Conservation (phyloP, 2,329 filamentous ascomycete species). For the Penicillium fuscoglaucum region DNA sequence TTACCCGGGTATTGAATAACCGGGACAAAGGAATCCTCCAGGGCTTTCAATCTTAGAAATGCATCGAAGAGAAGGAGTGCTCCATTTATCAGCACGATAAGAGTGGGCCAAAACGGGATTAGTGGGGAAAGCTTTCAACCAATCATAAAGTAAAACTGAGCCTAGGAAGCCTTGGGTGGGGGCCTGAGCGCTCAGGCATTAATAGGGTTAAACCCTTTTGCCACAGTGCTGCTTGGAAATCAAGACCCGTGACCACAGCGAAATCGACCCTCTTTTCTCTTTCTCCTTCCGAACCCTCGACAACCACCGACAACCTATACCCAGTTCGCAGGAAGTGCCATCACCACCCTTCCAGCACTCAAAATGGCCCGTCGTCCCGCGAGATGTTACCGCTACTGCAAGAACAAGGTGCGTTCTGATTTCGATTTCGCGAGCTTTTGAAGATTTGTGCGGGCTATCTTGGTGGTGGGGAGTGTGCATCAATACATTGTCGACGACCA, state of each 20-base stretch:
- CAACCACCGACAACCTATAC: slow-evolving; percentile 40
- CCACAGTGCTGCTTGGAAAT: slow-evolving; percentile 48
- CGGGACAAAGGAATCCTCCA: not conserved
- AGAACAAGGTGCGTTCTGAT: slow-evolving; percentile 87
- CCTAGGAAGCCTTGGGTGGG: fast-evolving
- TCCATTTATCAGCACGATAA: not conserved
- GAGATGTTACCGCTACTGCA: slow-evolving; percentile 99
- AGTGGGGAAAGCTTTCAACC: not conserved
- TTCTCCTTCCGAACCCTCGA: slow-evolving; percentile 37
- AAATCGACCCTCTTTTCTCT: slow-evolving; percentile 22
- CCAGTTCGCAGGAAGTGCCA: slow-evolving; percentile 52
- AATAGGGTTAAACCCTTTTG: slow-evolving; percentile 43
- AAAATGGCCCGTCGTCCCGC: slow-evolving; percentile 99
- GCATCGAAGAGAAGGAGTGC: not conserved
- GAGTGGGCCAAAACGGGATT: not conserved
- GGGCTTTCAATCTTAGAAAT: not conserved
- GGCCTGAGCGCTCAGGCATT: slow-evolving; percentile 5
- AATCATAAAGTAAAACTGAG: not conserved
- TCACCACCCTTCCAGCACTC: slow-evolving; percentile 57
- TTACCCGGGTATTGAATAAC: not conserved
- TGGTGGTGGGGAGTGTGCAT: slow-evolving; percentile 33
- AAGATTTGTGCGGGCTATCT: slow-evolving; percentile 31
- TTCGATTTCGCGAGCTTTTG: slow-evolving; percentile 19
- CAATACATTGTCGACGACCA: slow-evolving; percentile 5
- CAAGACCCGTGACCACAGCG: slow-evolving; percentile 35